These are phyloP conservation scores for Echinosophora koreensis DNA, from an alignment of 306 rosid species.

Conservation along the genomic window DNA sequence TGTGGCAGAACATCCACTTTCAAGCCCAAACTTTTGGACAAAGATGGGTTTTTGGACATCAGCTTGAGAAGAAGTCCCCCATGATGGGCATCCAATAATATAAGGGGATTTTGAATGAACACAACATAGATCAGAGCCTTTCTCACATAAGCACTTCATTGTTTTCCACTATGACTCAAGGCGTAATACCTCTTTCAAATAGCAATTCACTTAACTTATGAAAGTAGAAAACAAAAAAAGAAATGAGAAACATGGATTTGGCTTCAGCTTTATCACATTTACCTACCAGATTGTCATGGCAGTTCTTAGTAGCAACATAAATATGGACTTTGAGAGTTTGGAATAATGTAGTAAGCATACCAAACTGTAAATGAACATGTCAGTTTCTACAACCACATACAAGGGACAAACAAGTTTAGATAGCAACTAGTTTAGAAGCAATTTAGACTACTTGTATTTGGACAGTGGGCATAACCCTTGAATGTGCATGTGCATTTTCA, in stretches of 20 bases:
- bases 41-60: conserved; percentile 55
- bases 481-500: not conserved
- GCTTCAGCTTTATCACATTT: conserved; percentile 27
- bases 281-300: conserved; percentile 24
- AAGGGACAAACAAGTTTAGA: not conserved
- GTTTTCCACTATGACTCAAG: conserved; percentile 42
- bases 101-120: conserved; percentile 38
- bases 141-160: conserved; percentile 54
- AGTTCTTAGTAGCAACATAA: not conserved
- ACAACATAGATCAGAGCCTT: conserved; percentile 48
- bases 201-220: conserved; percentile 44
- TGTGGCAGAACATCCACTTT: conserved; percentile 61
- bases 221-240: not conserved
- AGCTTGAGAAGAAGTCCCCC: conserved; percentile 53
- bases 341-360: not conserved
- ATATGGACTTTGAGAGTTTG: not conserved
- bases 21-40: conserved; percentile 53
- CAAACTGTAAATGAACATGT: conserved; percentile 7
- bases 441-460: not conserved
- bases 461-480: not conserved
- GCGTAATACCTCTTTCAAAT: conserved; percentile 21
- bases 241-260: conserved; percentile 35
- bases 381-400: not conserved
- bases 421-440: not conserved
- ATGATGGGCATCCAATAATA: conserved; percentile 43